Percentiles rank a stretch among this genome's conserved stretches.
phyloP scores from a whole-genome alignment of 306 rosid genomes.

The Begonia fuchsioides region DNA sequence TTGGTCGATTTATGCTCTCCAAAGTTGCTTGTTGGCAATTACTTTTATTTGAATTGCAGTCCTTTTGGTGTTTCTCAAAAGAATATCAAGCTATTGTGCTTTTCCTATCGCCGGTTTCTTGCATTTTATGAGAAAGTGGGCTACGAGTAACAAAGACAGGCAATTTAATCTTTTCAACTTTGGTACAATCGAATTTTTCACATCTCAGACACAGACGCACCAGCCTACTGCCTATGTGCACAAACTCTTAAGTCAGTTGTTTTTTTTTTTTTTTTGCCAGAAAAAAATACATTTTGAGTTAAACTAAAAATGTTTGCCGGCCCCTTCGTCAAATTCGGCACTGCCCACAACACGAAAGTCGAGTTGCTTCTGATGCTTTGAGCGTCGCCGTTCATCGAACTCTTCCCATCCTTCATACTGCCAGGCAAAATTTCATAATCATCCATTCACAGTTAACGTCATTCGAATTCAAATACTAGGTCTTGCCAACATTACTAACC shows the following conservation, averaged over 20 bases:
- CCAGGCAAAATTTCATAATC: not conserved
- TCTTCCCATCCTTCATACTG: constrained; percentile 87
- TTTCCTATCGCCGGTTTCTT: no score
- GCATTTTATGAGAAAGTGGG: no score
- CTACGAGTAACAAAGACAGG: no score
- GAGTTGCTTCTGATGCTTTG: constrained; percentile 74
- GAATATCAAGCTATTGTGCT: no score
- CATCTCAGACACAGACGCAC: no score
- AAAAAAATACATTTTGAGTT: no score
- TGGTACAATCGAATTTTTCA: no score
- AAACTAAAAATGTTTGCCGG: constrained; percentile 46
- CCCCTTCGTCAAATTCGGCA: constrained; percentile 86
- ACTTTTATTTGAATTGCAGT: no score
- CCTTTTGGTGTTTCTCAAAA: not conserved
- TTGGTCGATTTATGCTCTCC: not conserved
- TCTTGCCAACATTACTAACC: constrained; percentile 23
- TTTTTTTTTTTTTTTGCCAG: no score
- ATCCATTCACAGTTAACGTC: not conserved
- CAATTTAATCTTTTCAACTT: no score
- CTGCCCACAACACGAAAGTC: constrained; percentile 64
- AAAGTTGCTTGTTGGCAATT: not conserved
- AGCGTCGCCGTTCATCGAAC: constrained; percentile 64
- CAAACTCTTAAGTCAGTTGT: no score
- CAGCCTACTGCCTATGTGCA: no score
- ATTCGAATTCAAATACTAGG: not conserved